Evolutionary conservation across 129 eudicot genomes (phyloP), one percentile per base, ranked within the genome.

Genomic region (Arctium minus): DNA sequence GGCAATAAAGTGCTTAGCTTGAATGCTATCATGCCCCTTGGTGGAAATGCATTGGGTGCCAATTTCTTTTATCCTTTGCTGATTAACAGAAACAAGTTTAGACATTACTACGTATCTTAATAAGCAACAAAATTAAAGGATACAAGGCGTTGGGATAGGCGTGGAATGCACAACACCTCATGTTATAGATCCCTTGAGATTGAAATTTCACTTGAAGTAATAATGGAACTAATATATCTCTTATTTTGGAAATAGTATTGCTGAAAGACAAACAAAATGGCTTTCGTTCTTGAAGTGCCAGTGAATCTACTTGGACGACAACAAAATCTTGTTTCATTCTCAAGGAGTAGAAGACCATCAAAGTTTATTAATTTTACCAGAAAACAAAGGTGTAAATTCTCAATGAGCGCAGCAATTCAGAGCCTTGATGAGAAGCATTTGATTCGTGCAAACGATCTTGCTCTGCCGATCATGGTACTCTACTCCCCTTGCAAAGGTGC

Each of bases 401-500:
- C 64, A 29, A 33, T 85, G 72, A 77, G 35, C 69, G 62, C 83
- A 76, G 68, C 74, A 11, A 39, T 84, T 50, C 84, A 87, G 73
- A 71, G 37, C 74, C 17, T 85, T 1, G 82, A 78, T 29, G 82
- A 74, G n/a, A 77, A 68, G 56, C 77, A 75, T 40, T 64, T 80
- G 74, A 48, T 44, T 73, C 81, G 70, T 84, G 81, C 84, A 71
- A 80, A 69, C 36, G 56, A 64, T 44, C 64, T 79, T 62, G 71
- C 89, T n/a, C 76, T 82, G n/a, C 91, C 91, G 1, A 88, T 88
- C 73, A 88, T 88, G 91, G 91, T 88, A 86, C 82, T 48, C 71
- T 50, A 46, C 75, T 53, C 76, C 1, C 30, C 31, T 77, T 7
- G 3, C 29, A 13, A 42, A 22, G 27, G 27, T 22, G 27, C 27